Base-by-base conservation (phyloP, 2,329 filamentous ascomycete species). In the Aciculosporium take region DNA sequence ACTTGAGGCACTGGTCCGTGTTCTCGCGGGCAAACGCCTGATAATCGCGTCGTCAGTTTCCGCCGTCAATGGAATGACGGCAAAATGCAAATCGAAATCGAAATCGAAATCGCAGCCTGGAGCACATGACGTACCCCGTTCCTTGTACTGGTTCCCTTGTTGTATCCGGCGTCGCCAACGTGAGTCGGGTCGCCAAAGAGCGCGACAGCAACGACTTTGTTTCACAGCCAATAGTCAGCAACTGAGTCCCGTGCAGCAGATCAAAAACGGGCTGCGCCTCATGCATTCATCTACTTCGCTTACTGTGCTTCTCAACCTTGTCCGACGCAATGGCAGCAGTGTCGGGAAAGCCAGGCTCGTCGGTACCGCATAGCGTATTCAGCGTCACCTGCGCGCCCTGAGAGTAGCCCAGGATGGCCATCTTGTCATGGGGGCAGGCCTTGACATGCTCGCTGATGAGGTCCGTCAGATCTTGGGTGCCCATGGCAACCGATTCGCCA, bases 111-210 rank as follows among this genome's bases (percentile, higher is more conserved):
- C 17, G 23, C 18, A 24, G 9, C 12, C 24, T 4, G 29, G 5
- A 38, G 15, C 2, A 55, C 63, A 44, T n/a, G n/a, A n/a, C n/a
- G n/a, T 53, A 66, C 63, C 18, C 63, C 63, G 39, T 63, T 45
- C 1, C 46, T 53, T 5, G 53, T 54, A 49, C 59, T 61, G 17
- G 59, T 62, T 43, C 63, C 63, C 23, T 44, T 49, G 49, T 58
- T 53, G 53, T 61, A 66, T 34, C 56, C 51, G 20, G 53, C 41
- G 40, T 58, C 57, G 51, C 52, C 51, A 45, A 56, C 50, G 51
- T 63, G 59, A 43, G 59, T 59, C 17, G 64, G 64, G 51, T 67
- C 63, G 36, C 64, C 64, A 39, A 65, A 63, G 39, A 64, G 46
- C 34, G 62, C 48, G 44, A 64, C 53, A 21, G 62, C 63, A 41